Base-by-base conservation (phyloP, 371 early-diverging fungal genomes). In the Encephalitozoon romaleae region DNA sequence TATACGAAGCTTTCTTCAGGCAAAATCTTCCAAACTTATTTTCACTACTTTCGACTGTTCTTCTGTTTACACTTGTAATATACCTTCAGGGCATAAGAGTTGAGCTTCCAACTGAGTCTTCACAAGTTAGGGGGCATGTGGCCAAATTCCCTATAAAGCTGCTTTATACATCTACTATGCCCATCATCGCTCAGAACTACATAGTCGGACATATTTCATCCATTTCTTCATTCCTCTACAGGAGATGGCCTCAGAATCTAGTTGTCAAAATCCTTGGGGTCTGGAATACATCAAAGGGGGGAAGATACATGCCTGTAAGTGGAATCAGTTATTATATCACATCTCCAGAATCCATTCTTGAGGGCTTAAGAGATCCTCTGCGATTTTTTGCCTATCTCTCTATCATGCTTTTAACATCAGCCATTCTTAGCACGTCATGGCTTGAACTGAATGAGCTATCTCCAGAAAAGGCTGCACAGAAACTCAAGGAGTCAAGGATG, bases 121-220 rank as follows among this genome's bases (percentile, higher is more conserved):
- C 90, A 80, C 89, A 91, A 67, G 88, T 92, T 81, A 92, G 95
- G 86, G 96, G 97, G 65, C 95, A 95, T 84, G 91, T 91, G 78
- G 94, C 93, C 26, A 89, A 90, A 69, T 99, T 93, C 88, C 97
- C 98, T 59, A 89, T 99, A 88, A 97, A 96, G 88, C 87, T 99
- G 66, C 94, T 99, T 85, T 99, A 99, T 88, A 95, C 98, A 51
- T 94, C 96, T 81, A 96, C 93, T 88, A 98, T 94, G 93, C 99
- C 99, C 67, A 92, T 99, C 81, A 95, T 98, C 92, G 89, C 96
- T 73, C 96, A 97, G 87, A 94, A 95, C 41, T 93, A 98, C 59
- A 88, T 97, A 76, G 90, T 92, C 52, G 91, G 94, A 81, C 91
- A 95, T 84, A 87, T 94, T 77, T 95, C 92, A 86, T 89, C 94